Evolutionary conservation across 768 basidiomycete species (phyloP), one percentile per base, ranked within the genome.

Genomic region (Rhodotorula paludigena): DNA sequence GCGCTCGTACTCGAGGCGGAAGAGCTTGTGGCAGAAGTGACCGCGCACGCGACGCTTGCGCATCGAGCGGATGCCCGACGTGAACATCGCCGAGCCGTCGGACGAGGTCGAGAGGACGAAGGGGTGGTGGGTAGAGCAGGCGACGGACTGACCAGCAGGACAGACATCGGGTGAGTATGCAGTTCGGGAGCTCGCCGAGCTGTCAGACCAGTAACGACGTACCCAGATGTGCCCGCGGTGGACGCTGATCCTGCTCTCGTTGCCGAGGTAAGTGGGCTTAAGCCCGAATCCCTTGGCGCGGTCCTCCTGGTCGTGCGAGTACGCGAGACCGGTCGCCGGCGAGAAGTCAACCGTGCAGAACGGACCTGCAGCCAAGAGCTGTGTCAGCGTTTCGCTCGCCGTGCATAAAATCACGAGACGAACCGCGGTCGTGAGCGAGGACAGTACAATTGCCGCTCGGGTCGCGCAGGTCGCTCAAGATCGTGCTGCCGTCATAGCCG

Each of bases 151-250:
- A 2, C 6, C 8, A 53, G 4, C 20, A n/a, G n/a, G n/a, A n/a
- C n/a, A 73, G 55, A 28, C 35, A n/a, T 33, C 23, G 14, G 44
- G 47, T 57, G 8, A 33, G 20, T 18, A 45, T n/a, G 12, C 18
- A 59, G 21, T 30, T 25, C 44, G 12, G 18, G 51, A 9, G 30
- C 61, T 16, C 32, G 41, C 36, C 41, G 35, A 36, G 64, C 18
- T 52, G 35, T 57, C 30, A 36, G 62, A 28, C 35, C 32, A 35
- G 30, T 21, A 7, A 28, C 21, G n/a, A 79, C 85, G 30, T 69
- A 92, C 92, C 90, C 89, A 91, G 64, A 89, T 83, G 16, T 90
- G 87, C 0, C 91, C 92, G 23, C 84, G 81, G 0, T 89, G 87
- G 68, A 90, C 87, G 67, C 89, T 78, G 45, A 91, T 53, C 74